Evolutionary conservation across 768 basidiomycete species (phyloP), one percentile per base, ranked within the genome.

Genomic region (Pleurotus cornucopiae): DNA sequence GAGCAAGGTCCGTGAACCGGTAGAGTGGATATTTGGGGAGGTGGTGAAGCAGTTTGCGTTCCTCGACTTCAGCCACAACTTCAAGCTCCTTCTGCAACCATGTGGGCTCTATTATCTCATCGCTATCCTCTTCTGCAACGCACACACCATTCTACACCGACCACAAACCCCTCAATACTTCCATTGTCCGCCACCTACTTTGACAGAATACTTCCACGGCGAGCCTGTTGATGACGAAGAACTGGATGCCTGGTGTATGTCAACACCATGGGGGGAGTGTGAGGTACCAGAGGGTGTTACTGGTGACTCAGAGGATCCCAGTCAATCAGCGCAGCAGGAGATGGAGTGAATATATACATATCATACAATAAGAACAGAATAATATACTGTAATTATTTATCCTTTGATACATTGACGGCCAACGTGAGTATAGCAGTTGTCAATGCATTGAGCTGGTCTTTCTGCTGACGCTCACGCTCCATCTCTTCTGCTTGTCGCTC

Each of bases 11-110:
- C 16, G 59, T 5, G 61, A 62, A 20, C 12, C 60, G 2, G 61
- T 62, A 1, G 54, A 62, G 39, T 62, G 61, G 61, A 11, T n/a
- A 23, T 62, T 62, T 51, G 60, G 58, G 23, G 61, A 62, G 38
- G 60, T 60, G 1, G 46, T 44, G 3, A 49, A 55, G 41, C 61
- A 62, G 41, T 58, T 62, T 30, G 34, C 57, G 3, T 62, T 60
- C 55, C 30, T 62, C 40, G 57, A 62, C 47, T 58, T 58, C 55
- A 18, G 54, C 5, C 48, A 45, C 5, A 62, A 62, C 51, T 56
- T 58, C 38, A 60, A 58, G 49, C 54, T 62, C 20, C 57, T 62
- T 1, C 34, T 58, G 41, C 59, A 58, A 11, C 61, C 61, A 1
- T 62, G 61, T 21, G 61, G 56, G 3, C 37, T 62, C 26, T 60